These are phyloP conservation scores for Oryza glaberrima DNA, from an alignment of 176 grass and related monocot genomes.

Conservation along the genomic window DNA sequence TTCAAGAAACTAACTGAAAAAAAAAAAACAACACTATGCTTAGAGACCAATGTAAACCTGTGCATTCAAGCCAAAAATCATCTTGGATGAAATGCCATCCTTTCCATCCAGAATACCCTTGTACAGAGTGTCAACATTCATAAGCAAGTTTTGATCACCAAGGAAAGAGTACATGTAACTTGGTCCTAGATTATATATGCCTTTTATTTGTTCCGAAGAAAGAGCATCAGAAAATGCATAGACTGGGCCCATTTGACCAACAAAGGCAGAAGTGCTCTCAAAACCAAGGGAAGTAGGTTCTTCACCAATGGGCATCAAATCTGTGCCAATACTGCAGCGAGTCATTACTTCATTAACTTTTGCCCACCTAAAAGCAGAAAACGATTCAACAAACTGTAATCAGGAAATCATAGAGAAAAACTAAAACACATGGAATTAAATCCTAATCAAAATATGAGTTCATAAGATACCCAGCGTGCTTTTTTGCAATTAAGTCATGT, in stretches of 20 bases:
- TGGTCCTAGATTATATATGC: slow-evolving; percentile 88
- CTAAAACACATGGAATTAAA: background rate
- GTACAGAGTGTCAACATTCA: slow-evolving; percentile 70
- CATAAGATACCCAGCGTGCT: slow-evolving; percentile 23
- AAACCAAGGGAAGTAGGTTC: slow-evolving; percentile 76
- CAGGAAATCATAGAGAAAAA: slow-evolving; percentile 22
- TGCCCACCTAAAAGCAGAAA: slow-evolving; percentile 75
- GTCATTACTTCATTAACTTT: slow-evolving; percentile 95
- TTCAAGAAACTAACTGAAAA: slow-evolving; percentile 29
- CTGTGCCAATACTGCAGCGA: slow-evolving; percentile 79
- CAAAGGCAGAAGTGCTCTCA: slow-evolving; percentile 78
- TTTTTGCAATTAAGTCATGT: slow-evolving; percentile 4
- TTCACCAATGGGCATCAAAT: slow-evolving; percentile 85
- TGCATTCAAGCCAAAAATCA: slow-evolving; percentile 98
- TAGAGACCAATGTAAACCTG: slow-evolving; percentile 57
- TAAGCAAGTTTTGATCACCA: slow-evolving; percentile 81
- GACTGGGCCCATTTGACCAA: slow-evolving; percentile 94
- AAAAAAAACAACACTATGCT: slow-evolving; percentile 30
- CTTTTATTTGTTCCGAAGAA: slow-evolving; percentile 91
- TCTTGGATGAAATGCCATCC: slow-evolving; percentile 89
- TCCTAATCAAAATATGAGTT: slow-evolving; percentile 17
- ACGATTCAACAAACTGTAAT: slow-evolving; percentile 22
- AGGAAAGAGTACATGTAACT: slow-evolving; percentile 99
- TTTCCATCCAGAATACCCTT: slow-evolving; percentile 78
- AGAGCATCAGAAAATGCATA: slow-evolving; percentile 91